Evolutionary conservation across 2,329 filamentous ascomycete genomes (phyloP), one percentile per base, ranked within the genome.

Genomic region (Tolypocladium guangdongense): DNA sequence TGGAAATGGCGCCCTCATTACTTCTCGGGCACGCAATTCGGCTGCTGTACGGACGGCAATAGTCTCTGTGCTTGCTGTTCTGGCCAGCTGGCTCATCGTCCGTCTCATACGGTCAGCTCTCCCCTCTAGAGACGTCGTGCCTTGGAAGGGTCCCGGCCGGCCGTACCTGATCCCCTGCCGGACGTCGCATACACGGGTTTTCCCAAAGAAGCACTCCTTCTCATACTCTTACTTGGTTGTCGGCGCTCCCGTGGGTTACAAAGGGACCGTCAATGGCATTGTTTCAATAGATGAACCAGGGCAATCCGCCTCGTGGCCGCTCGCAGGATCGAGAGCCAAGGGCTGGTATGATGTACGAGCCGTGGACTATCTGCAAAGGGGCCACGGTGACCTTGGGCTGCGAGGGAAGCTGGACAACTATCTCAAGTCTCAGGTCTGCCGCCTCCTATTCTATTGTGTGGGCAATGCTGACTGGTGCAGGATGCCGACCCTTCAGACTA

Each of bases 221-320:
- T 73, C 73, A 1, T 88, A 89, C 63, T 83, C 84, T 0, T 89
- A 90, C 64, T 76, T 90, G 1, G 74, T 84, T 47, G 81, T 83
- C 30, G 86, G 86, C 0, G 74, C 87, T 41, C 86, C 86, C 0
- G 75, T 90, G 27, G 78, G 78, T n/a, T 83, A 79, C 66, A 70
- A 71, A 50, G 84, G 82, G 7, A 70, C 69, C 43, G 68, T 73
- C n/a, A 77, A 76, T 47, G 76, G 76, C 11, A 71, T 86, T 57
- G 63, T 88, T 36, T 84, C 83, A 2, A 67, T 68, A 7, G 71
- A 71, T 32, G 52, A 61, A 27, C 50, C 61, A 33, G 36, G 47
- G 16, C 11, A 49, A 12, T 38, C 52, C n/a, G 5, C 20, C 16
- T 45, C 33, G 24, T 22, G 38, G 27, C 50, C 18, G 32, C 33